Evolutionary conservation across 1,139 yeast genomes (phyloP).

Genomic region (Candida neerlandica): DNA sequence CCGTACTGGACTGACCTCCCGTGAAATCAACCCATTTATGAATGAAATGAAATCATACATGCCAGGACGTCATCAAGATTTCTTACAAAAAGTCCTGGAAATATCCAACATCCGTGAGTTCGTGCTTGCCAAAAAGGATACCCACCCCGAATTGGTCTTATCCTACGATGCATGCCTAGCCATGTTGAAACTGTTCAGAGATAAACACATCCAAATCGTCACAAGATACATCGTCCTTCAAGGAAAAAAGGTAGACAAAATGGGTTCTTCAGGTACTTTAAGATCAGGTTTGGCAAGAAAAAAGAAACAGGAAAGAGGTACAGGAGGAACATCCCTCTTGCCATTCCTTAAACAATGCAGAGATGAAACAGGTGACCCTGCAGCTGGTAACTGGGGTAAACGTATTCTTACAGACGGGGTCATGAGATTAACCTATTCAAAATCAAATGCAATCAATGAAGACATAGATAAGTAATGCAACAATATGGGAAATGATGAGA

Average conservation of each 20-base stretch:
- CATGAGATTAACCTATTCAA: constrained; percentile 46
- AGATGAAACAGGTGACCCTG: constrained; percentile 92
- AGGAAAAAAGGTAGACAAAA: constrained; percentile 55
- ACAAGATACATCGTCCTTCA: constrained; percentile 83
- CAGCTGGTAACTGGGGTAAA: constrained; percentile 76
- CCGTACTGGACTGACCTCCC: constrained; percentile 57
- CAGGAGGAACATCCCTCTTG: constrained; percentile 91
- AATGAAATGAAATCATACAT: constrained; percentile 83
- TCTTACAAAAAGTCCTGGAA: constrained; percentile 59
- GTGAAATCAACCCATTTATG: constrained; percentile 57
- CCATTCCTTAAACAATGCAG: constrained; percentile 94
- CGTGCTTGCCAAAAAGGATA: constrained; percentile 43
- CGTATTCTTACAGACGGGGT: constrained; percentile 67
- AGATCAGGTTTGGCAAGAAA: constrained; percentile 63
- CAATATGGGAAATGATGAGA: too few relatives aligned
- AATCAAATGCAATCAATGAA: constrained; percentile 34
- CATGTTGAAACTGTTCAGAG: constrained; percentile 85
- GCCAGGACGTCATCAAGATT: constrained; percentile 85
- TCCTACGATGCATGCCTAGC: constrained; percentile 91
- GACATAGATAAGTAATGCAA: too few relatives aligned
- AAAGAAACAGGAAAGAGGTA: constrained; percentile 68
- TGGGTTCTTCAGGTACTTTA: constrained; percentile 57
- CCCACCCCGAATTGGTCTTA: constrained; percentile 59
- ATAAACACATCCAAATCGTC: constrained; percentile 90
- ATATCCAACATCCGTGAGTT: constrained; percentile 64